Evolutionary conservation across 2,329 filamentous ascomycete species (phyloP), one percentile per base, ranked within the genome.

Genomic region (Talaromyces rugulosus): DNA sequence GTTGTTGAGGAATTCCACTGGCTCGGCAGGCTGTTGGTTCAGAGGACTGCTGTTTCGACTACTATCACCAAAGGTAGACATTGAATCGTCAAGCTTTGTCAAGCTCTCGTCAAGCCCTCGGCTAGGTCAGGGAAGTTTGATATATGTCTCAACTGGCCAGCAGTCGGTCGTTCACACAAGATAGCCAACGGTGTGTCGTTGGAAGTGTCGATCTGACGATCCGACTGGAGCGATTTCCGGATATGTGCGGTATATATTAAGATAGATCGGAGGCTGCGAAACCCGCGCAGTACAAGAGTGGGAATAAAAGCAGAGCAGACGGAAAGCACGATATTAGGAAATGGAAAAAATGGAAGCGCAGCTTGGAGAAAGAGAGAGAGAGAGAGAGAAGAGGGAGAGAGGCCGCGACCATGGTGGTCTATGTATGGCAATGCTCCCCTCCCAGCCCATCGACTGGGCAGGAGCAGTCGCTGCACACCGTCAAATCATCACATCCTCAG

Each of bases 21-120:
- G 76, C n/a, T 74, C 72, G 42, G 76, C 74, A 42, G 75, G 74
- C 60, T 74, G 67, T 63, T 72, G 71, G 28, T 69, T 72, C 61
- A 67, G 70, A 63, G 72, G 69, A 53, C 70, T 72, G 60, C 66
- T 64, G 47, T 70, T 66, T 47, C 64, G 64, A 52, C 67, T 40
- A 16, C 36, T 72, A 33, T 71, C 66, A 55, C 65, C 62, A 30
- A 66, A 67, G 42, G 61, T 63, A 30, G 68, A 70, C 72, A 74
- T 74, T 33, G 58, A 53, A 31, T 8, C 18, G 47, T 51, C 9
- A 8, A 23, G 47, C 11, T n/a, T 14, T 47, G 42, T 18, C 18
- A 23, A 47, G n/a, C 6, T 47, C 23, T 23, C 7, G 44, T 27
- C 7, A 51, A 27, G 27, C 44, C 27, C 18, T 23, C 4, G 14